Evolutionary conservation across 2,329 filamentous ascomycete species (phyloP), one percentile per base, ranked within the genome.

Genomic region (Pestalotiopsis sp.): DNA sequence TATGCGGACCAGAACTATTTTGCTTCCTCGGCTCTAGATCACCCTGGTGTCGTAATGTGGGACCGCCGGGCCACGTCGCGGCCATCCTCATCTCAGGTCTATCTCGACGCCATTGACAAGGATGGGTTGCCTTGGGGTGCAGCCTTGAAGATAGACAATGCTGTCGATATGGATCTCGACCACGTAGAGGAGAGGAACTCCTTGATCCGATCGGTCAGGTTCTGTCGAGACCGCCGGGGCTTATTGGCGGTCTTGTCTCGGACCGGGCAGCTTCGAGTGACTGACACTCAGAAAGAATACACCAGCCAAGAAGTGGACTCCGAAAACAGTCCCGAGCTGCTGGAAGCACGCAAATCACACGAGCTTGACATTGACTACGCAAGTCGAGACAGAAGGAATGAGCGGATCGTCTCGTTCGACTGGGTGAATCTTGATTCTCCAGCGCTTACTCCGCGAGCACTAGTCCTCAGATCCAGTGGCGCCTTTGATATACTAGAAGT

Each of bases 1-100:
- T 93, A 92, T 70, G 84, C 90, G 25, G 92, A 97, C 73, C 89
- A 91, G 72, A 94, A 96, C 74, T 95, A 94, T 79, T 95, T 96
- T 80, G 90, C 93, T 1, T 95, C 93, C 1, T 93, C 92, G 14
- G 91, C 91, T 2, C 82, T 93, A 13, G 92, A 93, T 69, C 90
- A 93, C 64, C 91, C 93, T 0, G 89, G 90, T 7, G 85, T 95
- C 65, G 90, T 92, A 77, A 86, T 95, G 39, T 95, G 93, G 93
- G 93, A 95, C 76, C 88, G 91, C 31, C 90, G 93, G 58, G 87
- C 86, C n/a, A 85, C 84, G 13, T 83, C 82, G 23, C 85, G 87
- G 12, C 80, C 84, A 1, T 78, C 85, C 12, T 85, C 86, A 9
- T 89, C 87, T 12, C 79, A 83, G 13, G 79, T 81, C 14, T 92